These are phyloP conservation scores for Starmerella asiatica DNA, from an alignment of 805 yeast species.

Conservation along the genomic window DNA sequence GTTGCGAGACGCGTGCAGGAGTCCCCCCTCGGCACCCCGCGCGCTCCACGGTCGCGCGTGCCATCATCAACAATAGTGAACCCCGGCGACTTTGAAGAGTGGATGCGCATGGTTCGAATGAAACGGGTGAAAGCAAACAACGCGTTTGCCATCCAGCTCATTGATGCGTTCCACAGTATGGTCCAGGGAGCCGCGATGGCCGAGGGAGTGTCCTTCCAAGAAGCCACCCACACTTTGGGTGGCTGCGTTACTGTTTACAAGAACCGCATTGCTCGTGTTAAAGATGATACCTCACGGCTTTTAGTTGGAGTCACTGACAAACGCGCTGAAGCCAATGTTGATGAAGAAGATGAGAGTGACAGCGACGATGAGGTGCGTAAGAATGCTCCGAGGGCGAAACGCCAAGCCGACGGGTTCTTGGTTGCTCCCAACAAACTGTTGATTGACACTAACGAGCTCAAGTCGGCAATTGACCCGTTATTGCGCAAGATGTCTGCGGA, in stretches of 20 bases:
- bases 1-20: slow-evolving; percentile 14
- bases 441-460: slow-evolving; percentile 28
- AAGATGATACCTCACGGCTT: slow-evolving; percentile 75
- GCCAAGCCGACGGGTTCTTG: slow-evolving; percentile 10
- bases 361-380: slow-evolving; percentile 10
- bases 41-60: neutral
- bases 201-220: slow-evolving; percentile 73
- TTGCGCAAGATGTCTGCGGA: slow-evolving; percentile 34
- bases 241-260: slow-evolving; percentile 91
- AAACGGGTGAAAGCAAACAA: slow-evolving; percentile 73
- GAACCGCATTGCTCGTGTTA: slow-evolving; percentile 82
- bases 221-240: slow-evolving; percentile 81
- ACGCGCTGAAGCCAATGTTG: slow-evolving; percentile 23
- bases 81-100: slow-evolving; percentile 40
- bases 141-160: slow-evolving; percentile 82
- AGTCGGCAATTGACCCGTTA: slow-evolving; percentile 31
- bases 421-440: slow-evolving; percentile 23
- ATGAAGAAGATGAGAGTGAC: slow-evolving; percentile 16
- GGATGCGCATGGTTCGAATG: slow-evolving; percentile 63
- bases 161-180: slow-evolving; percentile 81
- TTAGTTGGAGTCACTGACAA: slow-evolving; percentile 45
- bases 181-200: slow-evolving; percentile 56
- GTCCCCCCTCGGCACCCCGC: slow-evolving; percentile 6
- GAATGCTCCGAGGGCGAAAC: neutral
- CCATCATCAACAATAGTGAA: too few relatives aligned